These are phyloP conservation scores for Iodosphaeria phyllophila DNA, from an alignment of 2,329 filamentous ascomycete species.

Conservation along the genomic window DNA sequence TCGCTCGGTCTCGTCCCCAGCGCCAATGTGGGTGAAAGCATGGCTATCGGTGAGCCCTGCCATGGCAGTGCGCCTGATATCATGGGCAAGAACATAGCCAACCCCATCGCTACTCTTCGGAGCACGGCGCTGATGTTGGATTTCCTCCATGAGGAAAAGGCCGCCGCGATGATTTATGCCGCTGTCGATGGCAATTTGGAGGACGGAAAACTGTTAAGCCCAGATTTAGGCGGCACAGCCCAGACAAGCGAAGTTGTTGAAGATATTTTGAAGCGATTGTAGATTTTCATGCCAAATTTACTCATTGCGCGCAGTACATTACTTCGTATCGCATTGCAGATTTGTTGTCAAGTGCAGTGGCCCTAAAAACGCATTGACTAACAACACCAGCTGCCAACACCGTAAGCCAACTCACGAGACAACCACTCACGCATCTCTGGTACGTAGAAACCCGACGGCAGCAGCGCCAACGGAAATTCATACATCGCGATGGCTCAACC, in stretches of 20 bases:
- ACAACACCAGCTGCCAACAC: too few relatives aligned
- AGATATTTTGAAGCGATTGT: slow-evolving; percentile 73
- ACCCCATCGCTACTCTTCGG: slow-evolving; percentile 86
- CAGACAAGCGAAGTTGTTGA: slow-evolving; percentile 72
- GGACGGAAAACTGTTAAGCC: slow-evolving; percentile 65
- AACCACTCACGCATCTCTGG: too few relatives aligned
- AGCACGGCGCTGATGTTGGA: slow-evolving; percentile 91
- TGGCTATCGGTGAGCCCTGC: slow-evolving; percentile 95
- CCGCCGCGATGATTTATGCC: slow-evolving; percentile 75
- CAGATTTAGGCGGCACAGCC: slow-evolving; percentile 77
- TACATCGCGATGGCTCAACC: too few relatives aligned
- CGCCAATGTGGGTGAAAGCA: slow-evolving; percentile 85
- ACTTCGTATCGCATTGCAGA: too few relatives aligned
- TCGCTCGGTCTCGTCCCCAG: slow-evolving; percentile 82
- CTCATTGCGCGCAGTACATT: too few relatives aligned
- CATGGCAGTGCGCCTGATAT: slow-evolving; percentile 95
- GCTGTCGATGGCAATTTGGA: slow-evolving; percentile 83
- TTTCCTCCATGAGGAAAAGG: slow-evolving; percentile 74
- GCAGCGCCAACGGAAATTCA: too few relatives aligned
- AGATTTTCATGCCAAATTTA: too few relatives aligned
- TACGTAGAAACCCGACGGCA: too few relatives aligned
- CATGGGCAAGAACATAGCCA: slow-evolving; percentile 78
- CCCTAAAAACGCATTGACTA: too few relatives aligned
- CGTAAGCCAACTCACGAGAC: too few relatives aligned
- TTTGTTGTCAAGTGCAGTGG: too few relatives aligned